These are phyloP conservation scores for Boletus subparvulus DNA, from an alignment of 768 basidiomycete genomes.

Conservation along the genomic window DNA sequence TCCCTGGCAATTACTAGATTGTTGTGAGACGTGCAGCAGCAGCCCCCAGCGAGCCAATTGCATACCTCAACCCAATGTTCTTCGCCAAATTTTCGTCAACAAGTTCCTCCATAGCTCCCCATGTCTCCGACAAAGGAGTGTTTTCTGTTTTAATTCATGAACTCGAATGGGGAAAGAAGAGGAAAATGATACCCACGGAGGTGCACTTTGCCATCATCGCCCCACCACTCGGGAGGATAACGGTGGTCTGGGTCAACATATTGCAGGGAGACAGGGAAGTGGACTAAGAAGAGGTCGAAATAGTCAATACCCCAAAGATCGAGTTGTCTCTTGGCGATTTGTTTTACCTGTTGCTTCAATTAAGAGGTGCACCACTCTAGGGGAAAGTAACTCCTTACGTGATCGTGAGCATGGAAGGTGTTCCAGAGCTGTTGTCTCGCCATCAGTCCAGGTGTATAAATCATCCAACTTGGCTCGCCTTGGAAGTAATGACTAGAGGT, in stretches of 20 bases:
- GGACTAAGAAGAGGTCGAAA: constrained; percentile 78
- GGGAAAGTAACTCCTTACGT: constrained; percentile 42
- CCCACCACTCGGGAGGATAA: constrained; percentile 84
- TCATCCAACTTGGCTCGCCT: constrained; percentile 40
- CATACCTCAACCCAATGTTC: constrained; percentile 77
- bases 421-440: constrained; percentile 69
- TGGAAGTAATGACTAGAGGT: constrained; percentile 73
- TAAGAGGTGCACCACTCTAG: not conserved
- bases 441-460: constrained; percentile 5
- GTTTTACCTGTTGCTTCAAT: constrained; percentile 46
- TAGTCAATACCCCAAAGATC: constrained; percentile 81
- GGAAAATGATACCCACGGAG: constrained; percentile 45
- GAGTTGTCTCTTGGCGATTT: constrained; percentile 61
- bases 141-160: constrained; percentile 42
- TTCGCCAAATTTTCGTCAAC: constrained; percentile 67
- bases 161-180: not conserved
- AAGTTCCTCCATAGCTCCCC: constrained; percentile 78
- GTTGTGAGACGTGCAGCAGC: not conserved
- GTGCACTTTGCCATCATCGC: constrained; percentile 67
- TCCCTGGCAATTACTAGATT: constrained; percentile 68
- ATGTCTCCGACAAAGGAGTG: constrained; percentile 78
- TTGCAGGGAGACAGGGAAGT: constrained; percentile 81
- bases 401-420: constrained; percentile 79
- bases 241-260: constrained; percentile 75
- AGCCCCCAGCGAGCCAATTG: not conserved